These are phyloP conservation scores for Cystobasidium tubakii DNA, from an alignment of 768 basidiomycete species.

Conservation along the genomic window DNA sequence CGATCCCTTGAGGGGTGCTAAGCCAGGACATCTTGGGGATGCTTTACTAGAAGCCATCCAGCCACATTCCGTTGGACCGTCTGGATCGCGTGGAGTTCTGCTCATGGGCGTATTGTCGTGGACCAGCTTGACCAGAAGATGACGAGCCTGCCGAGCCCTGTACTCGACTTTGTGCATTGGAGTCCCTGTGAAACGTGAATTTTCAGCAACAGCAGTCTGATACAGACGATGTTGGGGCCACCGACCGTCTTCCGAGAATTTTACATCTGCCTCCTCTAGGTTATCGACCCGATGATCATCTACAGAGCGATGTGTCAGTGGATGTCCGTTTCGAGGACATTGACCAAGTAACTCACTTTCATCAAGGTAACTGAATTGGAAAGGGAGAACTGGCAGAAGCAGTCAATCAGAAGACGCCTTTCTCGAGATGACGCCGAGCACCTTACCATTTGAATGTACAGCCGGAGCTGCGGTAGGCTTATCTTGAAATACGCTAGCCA, in stretches of 20 bases:
- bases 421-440: no score
- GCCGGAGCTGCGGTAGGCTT: neutral
- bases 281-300: conserved; percentile 11
- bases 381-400: neutral
- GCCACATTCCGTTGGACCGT: neutral
- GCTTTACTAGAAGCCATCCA: conserved; percentile 2
- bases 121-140: neutral
- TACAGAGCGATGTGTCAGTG: neutral
- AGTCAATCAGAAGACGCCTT: no score
- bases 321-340: neutral
- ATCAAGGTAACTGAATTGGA: conserved; percentile 5
- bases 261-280: neutral
- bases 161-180: conserved; percentile 11
- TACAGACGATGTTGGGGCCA: neutral
- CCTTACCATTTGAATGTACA: neutral
- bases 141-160: neutral
- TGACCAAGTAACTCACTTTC: neutral
- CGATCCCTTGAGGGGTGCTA: neutral
- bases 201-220: neutral
- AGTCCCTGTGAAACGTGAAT: neutral
- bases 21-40: neutral
- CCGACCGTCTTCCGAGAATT: neutral
- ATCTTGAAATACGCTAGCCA: conserved; percentile 4
- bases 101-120: neutral
- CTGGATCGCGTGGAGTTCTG: neutral